These are phyloP conservation scores for Diversispora epigaea DNA, from an alignment of 192 early-diverging fungal species.

Conservation along the genomic window DNA sequence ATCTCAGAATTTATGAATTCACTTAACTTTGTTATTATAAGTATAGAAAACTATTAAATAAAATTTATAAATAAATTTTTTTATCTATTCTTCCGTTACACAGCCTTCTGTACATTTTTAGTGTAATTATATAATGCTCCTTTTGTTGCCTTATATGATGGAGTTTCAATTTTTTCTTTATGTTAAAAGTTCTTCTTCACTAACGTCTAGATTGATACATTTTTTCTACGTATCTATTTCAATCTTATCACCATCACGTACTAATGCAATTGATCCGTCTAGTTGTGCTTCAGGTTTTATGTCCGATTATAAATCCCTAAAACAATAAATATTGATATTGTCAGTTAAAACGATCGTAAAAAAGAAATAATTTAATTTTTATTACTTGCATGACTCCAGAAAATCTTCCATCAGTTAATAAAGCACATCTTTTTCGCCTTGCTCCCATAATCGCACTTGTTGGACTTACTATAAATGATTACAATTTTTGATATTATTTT, in stretches of 20 bases:
- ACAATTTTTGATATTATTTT: not conserved
- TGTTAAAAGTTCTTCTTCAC: conserved; percentile 72
- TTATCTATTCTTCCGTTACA: conserved; percentile 74
- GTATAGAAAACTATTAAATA: no score
- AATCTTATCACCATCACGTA: conserved; percentile 87
- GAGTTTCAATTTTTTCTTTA: conserved; percentile 75
- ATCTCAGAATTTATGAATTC: no score
- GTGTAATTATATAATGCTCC: conserved; percentile 95
- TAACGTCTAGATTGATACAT: conserved; percentile 74
- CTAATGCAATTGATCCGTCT: conserved; percentile 92
- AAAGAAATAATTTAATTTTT: not conserved
- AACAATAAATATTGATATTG: conserved; percentile 15
- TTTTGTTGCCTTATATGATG: conserved; percentile 80
- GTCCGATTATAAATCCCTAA: conserved; percentile 97
- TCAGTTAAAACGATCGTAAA: not conserved
- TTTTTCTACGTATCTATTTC: conserved; percentile 83
- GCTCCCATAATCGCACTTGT: conserved; percentile 99
- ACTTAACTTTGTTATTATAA: no score
- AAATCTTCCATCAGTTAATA: conserved; percentile 98
- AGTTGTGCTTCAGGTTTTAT: conserved; percentile 97
- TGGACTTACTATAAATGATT: conserved; percentile 69
- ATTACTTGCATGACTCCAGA: conserved; percentile 82
- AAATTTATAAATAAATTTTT: no score
- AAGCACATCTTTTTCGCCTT: conserved; percentile 95
- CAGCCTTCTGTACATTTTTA: conserved; percentile 81